A percentile compares a stretch with the other conserved stretches of the same genome.
These are phyloP conservation scores for Aspergillus glaucus DNA, from an alignment of 2,329 filamentous ascomycete species.

Conservation along the genomic window DNA sequence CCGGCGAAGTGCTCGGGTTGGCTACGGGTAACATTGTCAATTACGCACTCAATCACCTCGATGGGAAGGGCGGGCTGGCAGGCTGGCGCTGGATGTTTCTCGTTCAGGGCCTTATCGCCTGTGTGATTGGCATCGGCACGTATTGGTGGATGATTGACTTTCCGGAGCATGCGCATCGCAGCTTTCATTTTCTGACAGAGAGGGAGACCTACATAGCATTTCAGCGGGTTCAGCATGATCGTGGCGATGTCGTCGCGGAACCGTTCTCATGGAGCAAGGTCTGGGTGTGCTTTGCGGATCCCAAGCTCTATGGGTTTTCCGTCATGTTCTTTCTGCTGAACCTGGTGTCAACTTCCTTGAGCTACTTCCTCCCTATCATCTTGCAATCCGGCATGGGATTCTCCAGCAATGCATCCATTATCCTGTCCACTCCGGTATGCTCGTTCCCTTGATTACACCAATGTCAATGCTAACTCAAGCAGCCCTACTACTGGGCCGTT, in stretches of 20 bases:
- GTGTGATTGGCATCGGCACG: conserved; percentile 52
- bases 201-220: conserved; percentile 53
- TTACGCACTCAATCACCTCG: conserved; percentile 59
- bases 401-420: conserved; percentile 47
- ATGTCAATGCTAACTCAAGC: neutral
- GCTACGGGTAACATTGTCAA: conserved; percentile 63
- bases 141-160: conserved; percentile 69
- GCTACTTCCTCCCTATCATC: conserved; percentile 60
- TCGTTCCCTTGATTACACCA: neutral
- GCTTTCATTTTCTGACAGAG: conserved; percentile 52
- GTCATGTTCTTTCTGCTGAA: conserved; percentile 62
- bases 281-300: conserved; percentile 51
- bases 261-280: conserved; percentile 52
- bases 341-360: conserved; percentile 58
- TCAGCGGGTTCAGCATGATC: conserved; percentile 53
- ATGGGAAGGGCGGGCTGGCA: conserved; percentile 50
- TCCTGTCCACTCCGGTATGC: conserved; percentile 54
- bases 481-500: conserved; percentile 61
- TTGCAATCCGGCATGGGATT: conserved; percentile 53
- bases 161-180: conserved; percentile 54
- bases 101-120: conserved; percentile 58
- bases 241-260: conserved; percentile 54
- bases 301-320: conserved; percentile 60
- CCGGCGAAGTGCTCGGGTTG: conserved; percentile 58
- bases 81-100: conserved; percentile 67